These are phyloP conservation scores for Rhynchospora tenuis DNA, from an alignment of 176 grass and related monocot genomes.

Conservation along the genomic window DNA sequence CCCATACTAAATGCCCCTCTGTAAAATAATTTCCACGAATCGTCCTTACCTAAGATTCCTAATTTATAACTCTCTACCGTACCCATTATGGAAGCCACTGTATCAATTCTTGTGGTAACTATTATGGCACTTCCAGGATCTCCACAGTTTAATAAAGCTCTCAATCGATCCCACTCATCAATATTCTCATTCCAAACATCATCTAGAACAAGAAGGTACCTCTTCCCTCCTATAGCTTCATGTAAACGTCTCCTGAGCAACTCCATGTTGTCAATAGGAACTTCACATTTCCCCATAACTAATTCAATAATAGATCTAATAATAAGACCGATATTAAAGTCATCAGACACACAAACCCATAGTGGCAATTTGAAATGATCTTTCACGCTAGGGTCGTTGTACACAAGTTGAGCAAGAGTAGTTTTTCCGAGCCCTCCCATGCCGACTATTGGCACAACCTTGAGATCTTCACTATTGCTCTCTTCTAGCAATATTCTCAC, in stretches of 20 bases:
- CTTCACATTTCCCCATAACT: not conserved
- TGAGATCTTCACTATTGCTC: not conserved
- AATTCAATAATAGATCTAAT: not conserved
- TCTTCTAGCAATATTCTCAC: not conserved
- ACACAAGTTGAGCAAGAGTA: not conserved
- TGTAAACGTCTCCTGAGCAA: not conserved
- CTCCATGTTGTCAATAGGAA: not conserved
- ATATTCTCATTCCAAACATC: constrained; percentile 21
- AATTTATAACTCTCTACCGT: not conserved
- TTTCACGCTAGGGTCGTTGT: not conserved
- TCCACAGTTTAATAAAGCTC: not conserved
- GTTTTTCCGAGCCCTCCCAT: constrained; percentile 21
- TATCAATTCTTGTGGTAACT: not conserved
- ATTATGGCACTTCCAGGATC: not conserved
- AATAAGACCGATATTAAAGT: not conserved
- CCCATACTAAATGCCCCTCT: not conserved
- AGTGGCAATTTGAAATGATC: not conserved
- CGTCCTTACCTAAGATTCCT: not conserved
- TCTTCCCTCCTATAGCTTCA: not conserved
- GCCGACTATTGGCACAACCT: not conserved
- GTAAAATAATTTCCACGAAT: not conserved
- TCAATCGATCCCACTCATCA: not conserved
- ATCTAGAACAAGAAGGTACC: not conserved
- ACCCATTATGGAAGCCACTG: not conserved
- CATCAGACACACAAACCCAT: constrained; percentile 17